phyloP scores from a whole-genome alignment of 257 asterid species.

The Salvia hispanica region DNA sequence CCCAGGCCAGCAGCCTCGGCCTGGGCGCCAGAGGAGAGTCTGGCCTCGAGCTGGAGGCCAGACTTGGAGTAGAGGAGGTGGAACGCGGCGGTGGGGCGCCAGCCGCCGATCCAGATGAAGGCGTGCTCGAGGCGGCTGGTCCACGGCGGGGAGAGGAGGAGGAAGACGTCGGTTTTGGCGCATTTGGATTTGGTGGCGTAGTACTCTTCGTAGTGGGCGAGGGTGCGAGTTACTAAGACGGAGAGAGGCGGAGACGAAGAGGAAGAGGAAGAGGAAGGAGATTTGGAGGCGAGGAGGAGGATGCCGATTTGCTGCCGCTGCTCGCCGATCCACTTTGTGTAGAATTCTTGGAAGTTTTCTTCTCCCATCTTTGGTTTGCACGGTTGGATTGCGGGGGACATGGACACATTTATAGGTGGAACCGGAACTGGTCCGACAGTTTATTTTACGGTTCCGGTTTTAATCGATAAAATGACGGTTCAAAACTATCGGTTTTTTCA shows the following conservation, averaged over 20 bases:
- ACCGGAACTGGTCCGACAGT: too few species aligned
- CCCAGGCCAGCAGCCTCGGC: background rate
- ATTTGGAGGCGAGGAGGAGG: slow-evolving; percentile 21
- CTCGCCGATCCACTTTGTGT: slow-evolving; percentile 21
- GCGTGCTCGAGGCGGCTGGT: slow-evolving; percentile 46
- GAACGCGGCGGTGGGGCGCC: slow-evolving; percentile 61
- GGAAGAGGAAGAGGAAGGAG: background rate
- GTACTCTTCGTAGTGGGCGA: slow-evolving; percentile 43
- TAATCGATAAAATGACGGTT: too few species aligned
- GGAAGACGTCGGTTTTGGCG: slow-evolving; percentile 33
- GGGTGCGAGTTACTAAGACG: slow-evolving; percentile 28
- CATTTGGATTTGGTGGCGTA: slow-evolving; percentile 36
- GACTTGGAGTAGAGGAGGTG: slow-evolving; percentile 55
- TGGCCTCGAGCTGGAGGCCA: slow-evolving; percentile 44
- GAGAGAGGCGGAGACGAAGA: background rate
- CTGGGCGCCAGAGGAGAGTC: too few species aligned
- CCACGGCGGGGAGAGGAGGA: slow-evolving; percentile 47
- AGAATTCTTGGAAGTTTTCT: slow-evolving; percentile 20
- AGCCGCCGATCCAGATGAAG: slow-evolving; percentile 56
- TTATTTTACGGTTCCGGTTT: too few species aligned
- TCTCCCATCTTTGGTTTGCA: background rate
- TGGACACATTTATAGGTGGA: too few species aligned
- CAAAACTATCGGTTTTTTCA: too few species aligned
- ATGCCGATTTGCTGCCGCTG: slow-evolving; percentile 15
- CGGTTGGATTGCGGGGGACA: background rate